Conservation (phyloP, 805 yeast genomes). For the Metschnikowia picachoensis region DNA sequence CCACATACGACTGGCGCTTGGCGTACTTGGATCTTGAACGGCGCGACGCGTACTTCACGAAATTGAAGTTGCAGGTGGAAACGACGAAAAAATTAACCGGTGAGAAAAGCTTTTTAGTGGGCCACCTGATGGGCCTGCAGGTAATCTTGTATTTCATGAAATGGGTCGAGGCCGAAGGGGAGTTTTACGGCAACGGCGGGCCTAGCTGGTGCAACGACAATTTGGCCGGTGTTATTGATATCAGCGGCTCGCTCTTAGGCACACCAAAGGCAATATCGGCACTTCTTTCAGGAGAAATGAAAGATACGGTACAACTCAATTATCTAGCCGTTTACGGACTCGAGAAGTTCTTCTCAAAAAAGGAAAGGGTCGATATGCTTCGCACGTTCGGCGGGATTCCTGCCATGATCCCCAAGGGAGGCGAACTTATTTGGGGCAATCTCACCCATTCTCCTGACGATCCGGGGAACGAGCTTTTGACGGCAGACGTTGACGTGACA, state of each 20-base stretch:
- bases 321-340: slow-evolving; percentile 90
- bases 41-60: slow-evolving; percentile 82
- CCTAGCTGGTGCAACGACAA: slow-evolving; percentile 80
- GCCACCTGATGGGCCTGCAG: slow-evolving; percentile 98
- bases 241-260: slow-evolving; percentile 87
- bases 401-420: slow-evolving; percentile 96
- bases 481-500: slow-evolving; percentile 17
- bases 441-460: slow-evolving; percentile 70
- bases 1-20: slow-evolving; percentile 95
- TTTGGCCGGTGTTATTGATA: slow-evolving; percentile 76
- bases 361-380: slow-evolving; percentile 82
- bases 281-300: slow-evolving; percentile 95
- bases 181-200: slow-evolving; percentile 87
- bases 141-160: slow-evolving; percentile 82
- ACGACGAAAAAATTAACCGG: slow-evolving; percentile 44
- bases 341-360: slow-evolving; percentile 87
- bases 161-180: slow-evolving; percentile 93
- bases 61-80: slow-evolving; percentile 73
- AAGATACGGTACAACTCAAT: slow-evolving; percentile 91
- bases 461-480: slow-evolving; percentile 28
- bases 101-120: slow-evolving; percentile 72
- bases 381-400: slow-evolving; percentile 92
- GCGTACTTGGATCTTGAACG: slow-evolving; percentile 83
- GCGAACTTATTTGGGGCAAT: slow-evolving; percentile 85
- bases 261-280: slow-evolving; percentile 95